A percentile compares a stretch with the other conserved stretches of the same genome.
phyloP scores from a whole-genome alignment of 2,329 filamentous ascomycete species.

The Talaromyces albobiverticillius region DNA sequence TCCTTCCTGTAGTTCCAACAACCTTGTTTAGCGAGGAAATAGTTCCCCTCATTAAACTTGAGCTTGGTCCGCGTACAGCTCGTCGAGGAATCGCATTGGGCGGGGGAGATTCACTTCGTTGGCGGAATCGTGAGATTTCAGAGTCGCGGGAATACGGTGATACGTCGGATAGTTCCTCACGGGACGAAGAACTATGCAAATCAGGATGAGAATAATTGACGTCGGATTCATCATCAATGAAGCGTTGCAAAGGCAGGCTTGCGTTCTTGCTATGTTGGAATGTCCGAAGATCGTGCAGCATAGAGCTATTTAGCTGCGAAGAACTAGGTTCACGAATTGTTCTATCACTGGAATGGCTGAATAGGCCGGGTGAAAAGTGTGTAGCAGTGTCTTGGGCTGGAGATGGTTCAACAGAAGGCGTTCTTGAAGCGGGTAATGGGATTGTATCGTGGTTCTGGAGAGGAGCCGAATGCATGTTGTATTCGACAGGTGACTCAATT shows the following conservation, averaged over 20 bases:
- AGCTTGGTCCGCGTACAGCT: constrained; percentile 14
- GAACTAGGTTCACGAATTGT: constrained; percentile 31
- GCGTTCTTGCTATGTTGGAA: constrained; percentile 31
- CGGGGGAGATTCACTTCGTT: constrained; percentile 13
- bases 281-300: constrained; percentile 19
- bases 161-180: neutral
- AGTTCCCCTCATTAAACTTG: constrained; percentile 14
- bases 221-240: constrained; percentile 38
- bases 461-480: neutral
- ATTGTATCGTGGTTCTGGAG: neutral
- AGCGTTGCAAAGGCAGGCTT: constrained; percentile 38
- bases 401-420: constrained; percentile 18
- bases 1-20: constrained; percentile 1
- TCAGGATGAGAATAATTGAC: constrained; percentile 21
- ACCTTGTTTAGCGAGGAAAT: constrained; percentile 15
- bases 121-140: neutral
- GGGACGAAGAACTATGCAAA: constrained; percentile 4
- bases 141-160: neutral
- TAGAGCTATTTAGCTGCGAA: constrained; percentile 26
- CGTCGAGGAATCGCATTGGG: constrained; percentile 13
- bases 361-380: constrained; percentile 18
- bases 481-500: constrained; percentile 4
- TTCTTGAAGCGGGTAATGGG: neutral
- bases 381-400: constrained; percentile 22
- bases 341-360: constrained; percentile 24